Evolutionary conservation across 768 basidiomycete species (phyloP).

Genomic region (Suillus spraguei): DNA sequence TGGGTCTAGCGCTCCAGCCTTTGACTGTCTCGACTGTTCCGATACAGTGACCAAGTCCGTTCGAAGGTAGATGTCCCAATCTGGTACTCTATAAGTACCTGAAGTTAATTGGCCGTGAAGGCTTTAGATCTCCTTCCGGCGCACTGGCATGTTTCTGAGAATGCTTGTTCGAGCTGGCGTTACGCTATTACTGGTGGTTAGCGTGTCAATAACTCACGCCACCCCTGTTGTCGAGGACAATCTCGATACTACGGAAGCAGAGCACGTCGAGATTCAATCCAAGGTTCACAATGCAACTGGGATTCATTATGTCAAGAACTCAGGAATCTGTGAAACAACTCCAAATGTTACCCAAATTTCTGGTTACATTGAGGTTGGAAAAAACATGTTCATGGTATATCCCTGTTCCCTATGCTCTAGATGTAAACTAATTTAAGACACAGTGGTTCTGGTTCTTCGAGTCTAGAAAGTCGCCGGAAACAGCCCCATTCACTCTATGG

Average conservation of each 20-base stretch:
- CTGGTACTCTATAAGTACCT: background rate
- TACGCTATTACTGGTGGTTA: constrained; percentile 9
- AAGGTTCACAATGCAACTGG: constrained; percentile 25
- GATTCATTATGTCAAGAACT: constrained; percentile 55
- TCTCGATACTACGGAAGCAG: background rate
- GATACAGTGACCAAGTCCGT: too few relatives aligned
- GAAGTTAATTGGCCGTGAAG: background rate
- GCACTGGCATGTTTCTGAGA: constrained; percentile 20
- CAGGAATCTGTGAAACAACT: constrained; percentile 69
- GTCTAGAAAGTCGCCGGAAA: constrained; percentile 57
- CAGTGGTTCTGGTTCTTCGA: constrained; percentile 83
- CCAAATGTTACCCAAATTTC: constrained; percentile 63
- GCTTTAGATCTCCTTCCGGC: background rate
- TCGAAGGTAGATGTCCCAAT: too few relatives aligned
- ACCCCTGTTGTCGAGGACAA: background rate
- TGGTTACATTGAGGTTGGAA: constrained; percentile 61
- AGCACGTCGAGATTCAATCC: constrained; percentile 20
- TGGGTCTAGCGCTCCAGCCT: too few relatives aligned
- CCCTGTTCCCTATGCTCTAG: background rate
- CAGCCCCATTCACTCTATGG: constrained; percentile 70
- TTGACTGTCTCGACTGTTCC: too few relatives aligned
- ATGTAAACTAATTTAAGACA: constrained; percentile 21
- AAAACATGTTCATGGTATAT: constrained; percentile 59
- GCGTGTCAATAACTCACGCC: constrained; percentile 8
- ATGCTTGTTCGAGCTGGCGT: background rate